Conservation (phyloP, 106 monocot species). For the Allium sativum region DNA sequence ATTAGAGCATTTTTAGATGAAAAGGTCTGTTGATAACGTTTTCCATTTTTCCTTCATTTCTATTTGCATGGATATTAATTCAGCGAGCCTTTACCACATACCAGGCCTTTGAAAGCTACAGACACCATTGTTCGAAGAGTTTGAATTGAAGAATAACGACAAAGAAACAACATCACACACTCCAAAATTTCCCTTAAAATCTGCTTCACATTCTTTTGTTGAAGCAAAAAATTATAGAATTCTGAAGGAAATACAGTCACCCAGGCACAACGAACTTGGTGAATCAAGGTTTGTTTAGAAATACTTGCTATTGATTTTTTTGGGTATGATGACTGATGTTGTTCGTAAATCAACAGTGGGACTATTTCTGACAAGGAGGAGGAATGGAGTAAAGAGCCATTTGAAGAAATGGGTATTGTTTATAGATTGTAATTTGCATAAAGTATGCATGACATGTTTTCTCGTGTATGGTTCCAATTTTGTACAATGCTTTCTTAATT, state of each 20-base stretch:
- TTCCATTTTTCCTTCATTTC: background rate
- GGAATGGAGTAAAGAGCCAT: conserved; percentile 88
- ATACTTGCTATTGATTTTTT: background rate
- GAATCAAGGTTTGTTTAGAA: conserved; percentile 45
- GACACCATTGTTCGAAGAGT: conserved; percentile 89
- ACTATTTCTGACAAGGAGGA: conserved; percentile 34
- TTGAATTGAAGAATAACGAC: conserved; percentile 19
- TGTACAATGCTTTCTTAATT: background rate
- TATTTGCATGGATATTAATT: background rate
- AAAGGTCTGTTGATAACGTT: conserved; percentile 36
- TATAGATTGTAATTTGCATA: background rate
- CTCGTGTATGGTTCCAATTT: background rate
- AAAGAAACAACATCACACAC: conserved; percentile 31
- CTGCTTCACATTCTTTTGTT: conserved; percentile 30
- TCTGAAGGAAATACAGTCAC: conserved; percentile 72
- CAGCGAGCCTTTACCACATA: background rate
- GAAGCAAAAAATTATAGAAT: conserved; percentile 27
- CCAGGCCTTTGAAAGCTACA: conserved; percentile 97
- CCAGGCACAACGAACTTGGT: conserved; percentile 42
- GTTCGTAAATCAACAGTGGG: background rate
- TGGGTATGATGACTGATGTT: background rate
- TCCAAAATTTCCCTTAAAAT: conserved; percentile 48
- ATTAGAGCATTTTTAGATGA: conserved; percentile 88
- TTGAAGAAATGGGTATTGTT: conserved; percentile 61
- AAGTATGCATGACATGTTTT: background rate